phyloP scores from a whole-genome alignment of 345 rosid genomes.

The Cardamine resedifolia region DNA sequence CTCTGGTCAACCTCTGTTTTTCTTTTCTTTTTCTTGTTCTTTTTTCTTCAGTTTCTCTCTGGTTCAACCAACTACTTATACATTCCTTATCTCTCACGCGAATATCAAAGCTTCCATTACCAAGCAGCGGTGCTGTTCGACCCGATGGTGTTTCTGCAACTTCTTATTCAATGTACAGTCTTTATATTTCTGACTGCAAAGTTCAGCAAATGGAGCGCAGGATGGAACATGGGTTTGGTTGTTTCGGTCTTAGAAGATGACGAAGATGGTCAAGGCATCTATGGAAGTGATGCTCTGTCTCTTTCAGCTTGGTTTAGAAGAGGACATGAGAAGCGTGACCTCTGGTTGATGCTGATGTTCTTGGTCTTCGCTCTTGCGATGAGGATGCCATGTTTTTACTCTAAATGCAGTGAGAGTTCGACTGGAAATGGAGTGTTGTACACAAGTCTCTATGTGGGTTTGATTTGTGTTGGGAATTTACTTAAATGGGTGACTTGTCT shows the following conservation, averaged over 20 bases:
- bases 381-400: slow-evolving; percentile 34
- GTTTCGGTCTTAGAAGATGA: slow-evolving; percentile 40
- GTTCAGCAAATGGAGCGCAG: slow-evolving; percentile 43
- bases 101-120: not conserved
- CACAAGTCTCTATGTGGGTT: not conserved
- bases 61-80: slow-evolving; percentile 21
- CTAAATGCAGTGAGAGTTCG: slow-evolving; percentile 6
- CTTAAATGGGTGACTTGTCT: slow-evolving; percentile 46
- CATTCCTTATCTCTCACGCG: not conserved
- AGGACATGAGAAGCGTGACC: slow-evolving; percentile 31
- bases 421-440: slow-evolving; percentile 13
- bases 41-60: slow-evolving; percentile 35
- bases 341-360: slow-evolving; percentile 38
- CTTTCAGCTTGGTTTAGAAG: slow-evolving; percentile 33
- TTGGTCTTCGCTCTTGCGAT: slow-evolving; percentile 6
- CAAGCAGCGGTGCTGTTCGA: not conserved
- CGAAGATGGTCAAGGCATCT: slow-evolving; percentile 6
- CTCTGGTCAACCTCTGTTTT: slow-evolving; percentile 34
- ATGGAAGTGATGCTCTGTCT: slow-evolving; percentile 35
- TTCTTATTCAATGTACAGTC: slow-evolving; percentile 16
- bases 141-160: not conserved
- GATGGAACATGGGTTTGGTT: slow-evolving; percentile 48
- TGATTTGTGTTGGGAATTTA: slow-evolving; percentile 32
- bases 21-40: not conserved
- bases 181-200: slow-evolving; percentile 30